phyloP scores from a whole-genome alignment of 495 filamentous ascomycete species.

The Hypoxylon intermedium region DNA sequence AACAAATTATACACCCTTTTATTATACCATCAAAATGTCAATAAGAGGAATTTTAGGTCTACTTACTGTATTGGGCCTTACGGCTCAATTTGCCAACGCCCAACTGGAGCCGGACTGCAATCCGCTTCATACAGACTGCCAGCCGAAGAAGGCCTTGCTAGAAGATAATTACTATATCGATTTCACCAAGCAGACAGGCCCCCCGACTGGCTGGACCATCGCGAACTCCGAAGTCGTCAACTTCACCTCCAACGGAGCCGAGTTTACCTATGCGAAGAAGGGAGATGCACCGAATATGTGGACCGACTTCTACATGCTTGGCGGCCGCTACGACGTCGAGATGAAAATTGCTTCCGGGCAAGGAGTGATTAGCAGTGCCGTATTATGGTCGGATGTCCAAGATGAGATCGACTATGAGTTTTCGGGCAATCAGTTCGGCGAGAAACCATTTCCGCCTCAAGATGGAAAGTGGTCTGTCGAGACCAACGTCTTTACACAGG shows the following conservation, averaged over 20 bases:
- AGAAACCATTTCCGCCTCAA: conserved; percentile 45
- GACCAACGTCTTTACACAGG: conserved; percentile 93
- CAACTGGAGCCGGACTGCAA: conserved; percentile 43
- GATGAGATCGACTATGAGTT: conserved; percentile 97
- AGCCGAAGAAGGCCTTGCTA: conserved; percentile 37
- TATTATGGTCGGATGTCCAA: conserved; percentile 85
- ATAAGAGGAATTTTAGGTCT: conserved; percentile 37
- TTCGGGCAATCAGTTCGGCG: conserved; percentile 66
- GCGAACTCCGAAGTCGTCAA: conserved; percentile 48
- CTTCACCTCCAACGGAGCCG: conserved; percentile 64
- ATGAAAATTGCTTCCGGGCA: conserved; percentile 72
- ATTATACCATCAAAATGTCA: conserved; percentile 31
- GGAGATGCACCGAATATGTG: conserved; percentile 80
- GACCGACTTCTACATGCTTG: conserved; percentile 76
- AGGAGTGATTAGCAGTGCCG: conserved; percentile 81
- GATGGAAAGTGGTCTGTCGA: conserved; percentile 64
- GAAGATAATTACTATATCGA: conserved; percentile 39
- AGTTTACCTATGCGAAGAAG: conserved; percentile 74
- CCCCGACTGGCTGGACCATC: conserved; percentile 34
- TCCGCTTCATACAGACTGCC: conserved; percentile 36
- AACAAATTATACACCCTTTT: background rate
- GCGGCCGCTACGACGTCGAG: conserved; percentile 73
- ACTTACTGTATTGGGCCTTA: conserved; percentile 33
- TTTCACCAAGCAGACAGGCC: conserved; percentile 38
- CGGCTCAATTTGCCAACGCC: conserved; percentile 32